phyloP scores from a whole-genome alignment of 2,329 filamentous ascomycete species.

The Trichophyton benhamiae region DNA sequence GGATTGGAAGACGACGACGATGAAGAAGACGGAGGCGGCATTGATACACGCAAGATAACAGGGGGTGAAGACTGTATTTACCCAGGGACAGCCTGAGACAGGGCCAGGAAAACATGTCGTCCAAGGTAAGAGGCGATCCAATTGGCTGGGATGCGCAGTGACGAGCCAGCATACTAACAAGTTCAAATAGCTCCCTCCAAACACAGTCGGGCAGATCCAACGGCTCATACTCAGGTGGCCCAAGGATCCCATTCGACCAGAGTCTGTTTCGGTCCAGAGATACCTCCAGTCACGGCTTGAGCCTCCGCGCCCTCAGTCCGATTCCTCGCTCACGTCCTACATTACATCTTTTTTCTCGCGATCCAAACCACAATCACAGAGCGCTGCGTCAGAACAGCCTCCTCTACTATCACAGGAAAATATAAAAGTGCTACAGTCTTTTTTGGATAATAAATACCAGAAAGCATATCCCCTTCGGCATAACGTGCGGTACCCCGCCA shows the following conservation, averaged over 20 bases:
- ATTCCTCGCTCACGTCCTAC: conserved; percentile 2
- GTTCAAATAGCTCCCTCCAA: conserved; percentile 17
- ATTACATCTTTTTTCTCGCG: conserved; percentile 10
- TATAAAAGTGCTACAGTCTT: conserved; percentile 46
- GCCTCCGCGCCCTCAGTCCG: conserved; percentile 9
- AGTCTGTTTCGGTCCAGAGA: conserved; percentile 34
- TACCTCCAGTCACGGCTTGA: conserved; percentile 28
- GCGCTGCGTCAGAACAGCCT: conserved; percentile 1
- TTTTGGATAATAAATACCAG: conserved; percentile 48
- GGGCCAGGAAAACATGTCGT: neutral
- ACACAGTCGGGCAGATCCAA: conserved; percentile 26
- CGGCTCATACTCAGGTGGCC: conserved; percentile 36
- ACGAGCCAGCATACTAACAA: neutral
- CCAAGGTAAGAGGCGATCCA: neutral
- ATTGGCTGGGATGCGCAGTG: neutral
- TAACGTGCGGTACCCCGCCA: conserved; percentile 38
- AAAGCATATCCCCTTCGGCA: conserved; percentile 39
- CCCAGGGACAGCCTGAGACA: neutral
- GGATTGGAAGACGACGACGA: too few species aligned
- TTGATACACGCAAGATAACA: neutral
- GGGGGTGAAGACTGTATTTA: neutral
- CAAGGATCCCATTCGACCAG: conserved; percentile 32
- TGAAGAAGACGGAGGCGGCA: too few species aligned
- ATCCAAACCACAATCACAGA: conserved; percentile 8
- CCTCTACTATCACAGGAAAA: conserved; percentile 20